Evolutionary conservation across 495 filamentous ascomycete genomes (phyloP).

Genomic region (Lophiotrema nucula): DNA sequence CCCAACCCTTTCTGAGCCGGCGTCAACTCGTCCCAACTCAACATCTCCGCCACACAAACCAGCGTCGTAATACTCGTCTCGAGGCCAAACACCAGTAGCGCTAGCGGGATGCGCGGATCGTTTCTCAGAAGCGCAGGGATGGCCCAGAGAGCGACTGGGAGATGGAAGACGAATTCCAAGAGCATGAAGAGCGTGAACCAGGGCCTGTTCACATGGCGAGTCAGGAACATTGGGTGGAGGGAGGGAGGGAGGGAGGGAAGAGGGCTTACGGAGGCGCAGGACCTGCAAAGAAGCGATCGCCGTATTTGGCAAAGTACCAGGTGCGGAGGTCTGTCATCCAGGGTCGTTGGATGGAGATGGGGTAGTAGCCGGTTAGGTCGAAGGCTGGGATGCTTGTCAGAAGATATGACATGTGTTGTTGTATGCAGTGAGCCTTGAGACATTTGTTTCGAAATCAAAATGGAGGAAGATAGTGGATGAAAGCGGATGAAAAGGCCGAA

Average conservation of each 20-base stretch:
- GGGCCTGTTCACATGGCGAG: conserved; percentile 28
- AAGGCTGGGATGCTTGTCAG: conserved; percentile 49
- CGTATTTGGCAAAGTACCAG: conserved; percentile 66
- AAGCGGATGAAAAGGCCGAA: too few relatives aligned
- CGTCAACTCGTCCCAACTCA: conserved; percentile 39
- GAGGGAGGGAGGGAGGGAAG: conserved; percentile 1
- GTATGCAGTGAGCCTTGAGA: background rate
- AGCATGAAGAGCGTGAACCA: conserved; percentile 72
- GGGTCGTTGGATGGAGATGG: conserved; percentile 51
- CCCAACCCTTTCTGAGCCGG: conserved; percentile 46
- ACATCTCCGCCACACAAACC: conserved; percentile 63
- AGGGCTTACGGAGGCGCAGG: conserved; percentile 50
- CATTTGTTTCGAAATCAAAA: background rate
- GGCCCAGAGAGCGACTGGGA: conserved; percentile 68
- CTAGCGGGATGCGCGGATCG: conserved; percentile 59
- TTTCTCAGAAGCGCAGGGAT: conserved; percentile 51
- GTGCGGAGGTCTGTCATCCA: conserved; percentile 53
- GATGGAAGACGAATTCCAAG: conserved; percentile 67
- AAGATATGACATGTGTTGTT: too few relatives aligned
- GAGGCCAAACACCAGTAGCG: conserved; percentile 66
- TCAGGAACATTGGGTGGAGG: background rate
- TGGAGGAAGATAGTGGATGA: too few relatives aligned
- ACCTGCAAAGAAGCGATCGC: conserved; percentile 72
- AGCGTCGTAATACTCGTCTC: conserved; percentile 71
- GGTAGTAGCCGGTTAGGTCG: conserved; percentile 62